Percentiles rank a stretch among this genome's conserved stretches.
Evolutionary conservation across 23 red algal species (phyloP).

Genomic region (Agarophyton chilense): DNA sequence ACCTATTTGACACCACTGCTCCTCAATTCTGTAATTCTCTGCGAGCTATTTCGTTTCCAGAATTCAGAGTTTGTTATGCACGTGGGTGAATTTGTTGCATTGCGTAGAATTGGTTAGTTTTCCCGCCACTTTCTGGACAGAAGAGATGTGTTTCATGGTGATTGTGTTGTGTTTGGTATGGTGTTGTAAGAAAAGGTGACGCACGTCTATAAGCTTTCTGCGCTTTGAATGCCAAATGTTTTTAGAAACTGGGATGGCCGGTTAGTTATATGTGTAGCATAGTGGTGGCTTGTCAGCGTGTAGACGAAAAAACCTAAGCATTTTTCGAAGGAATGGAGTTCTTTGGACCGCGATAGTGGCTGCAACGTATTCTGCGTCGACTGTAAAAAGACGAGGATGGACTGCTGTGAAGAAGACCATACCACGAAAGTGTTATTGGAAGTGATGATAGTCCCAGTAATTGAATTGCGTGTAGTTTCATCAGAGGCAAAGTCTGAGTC

Average conservation of each 20-base stretch:
- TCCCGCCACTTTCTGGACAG: background rate
- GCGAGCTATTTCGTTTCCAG: too few species aligned
- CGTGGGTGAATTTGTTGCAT: background rate
- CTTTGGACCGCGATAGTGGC: background rate
- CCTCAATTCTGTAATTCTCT: too few species aligned
- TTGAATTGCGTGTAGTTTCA: background rate
- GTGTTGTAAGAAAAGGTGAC: conserved; percentile 7
- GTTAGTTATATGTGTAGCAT: background rate
- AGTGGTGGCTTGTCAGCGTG: background rate
- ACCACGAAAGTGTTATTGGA: background rate
- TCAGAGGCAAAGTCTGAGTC: conserved; percentile 4
- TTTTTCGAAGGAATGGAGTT: background rate
- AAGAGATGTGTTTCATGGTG: background rate
- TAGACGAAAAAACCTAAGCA: background rate
- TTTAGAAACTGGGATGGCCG: background rate
- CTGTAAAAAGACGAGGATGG: background rate
- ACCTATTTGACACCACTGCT: too few species aligned
- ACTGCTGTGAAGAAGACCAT: background rate
- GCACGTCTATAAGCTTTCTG: background rate
- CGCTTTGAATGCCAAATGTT: background rate
- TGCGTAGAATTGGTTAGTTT: background rate
- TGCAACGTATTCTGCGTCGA: conserved; percentile 1
- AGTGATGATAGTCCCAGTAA: background rate
- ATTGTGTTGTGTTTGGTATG: background rate
- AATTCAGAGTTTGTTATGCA: too few species aligned